Evolutionary conservation across 2,329 filamentous ascomycete species (phyloP), one percentile per base, ranked within the genome.

Genomic region (Alternaria tenuissima): DNA sequence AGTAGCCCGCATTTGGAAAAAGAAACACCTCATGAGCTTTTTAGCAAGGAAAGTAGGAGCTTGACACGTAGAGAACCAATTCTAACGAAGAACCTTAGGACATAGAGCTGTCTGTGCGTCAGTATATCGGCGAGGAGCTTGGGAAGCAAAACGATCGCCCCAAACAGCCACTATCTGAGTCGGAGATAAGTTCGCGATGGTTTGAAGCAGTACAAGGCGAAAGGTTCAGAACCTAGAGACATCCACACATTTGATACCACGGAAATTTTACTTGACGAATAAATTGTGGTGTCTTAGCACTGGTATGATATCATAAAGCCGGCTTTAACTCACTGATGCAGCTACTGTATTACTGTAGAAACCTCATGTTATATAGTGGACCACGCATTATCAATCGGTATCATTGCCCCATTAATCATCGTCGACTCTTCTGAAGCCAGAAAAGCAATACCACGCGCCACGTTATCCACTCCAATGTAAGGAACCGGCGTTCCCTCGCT

Each of bases 331-430:
- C 6, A 36, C 32, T 36, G 12, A 36, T 38, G 12, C 6, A 38
- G 14, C 34, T n/a, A 38, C 34, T 14, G 7, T n/a, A n/a, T n/a
- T n/a, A 26, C 34, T 14, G 22, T 18, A 18, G 20, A 2, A 2
- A 34, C 16, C 11, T 24, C 7, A 51, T 52, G 20, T 52, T 63
- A 73, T 43, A 75, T 69, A 2, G 67, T 67, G 22, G 70, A 74
- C 72, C 72, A 75, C 2, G 70, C 71, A 30, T 69, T 67, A 41
- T 74, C 71, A 32, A 75, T 68, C 14, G 71, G 71, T 20, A 75
- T 63, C 39, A 71, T 57, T 2, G 70, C 66, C 12, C 70, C 71
- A 22, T 65, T 73, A 9, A 72, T 61, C 65, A 71, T 72, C 39
- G 66, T 68, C 7, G 71, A 66, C 32, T 73, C 68, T 20, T 73